A percentile compares a stretch with the other conserved stretches of the same genome.
Conservation (phyloP, 1,284 basidiomycete genomes). For the Naganishia sp. region DNA sequence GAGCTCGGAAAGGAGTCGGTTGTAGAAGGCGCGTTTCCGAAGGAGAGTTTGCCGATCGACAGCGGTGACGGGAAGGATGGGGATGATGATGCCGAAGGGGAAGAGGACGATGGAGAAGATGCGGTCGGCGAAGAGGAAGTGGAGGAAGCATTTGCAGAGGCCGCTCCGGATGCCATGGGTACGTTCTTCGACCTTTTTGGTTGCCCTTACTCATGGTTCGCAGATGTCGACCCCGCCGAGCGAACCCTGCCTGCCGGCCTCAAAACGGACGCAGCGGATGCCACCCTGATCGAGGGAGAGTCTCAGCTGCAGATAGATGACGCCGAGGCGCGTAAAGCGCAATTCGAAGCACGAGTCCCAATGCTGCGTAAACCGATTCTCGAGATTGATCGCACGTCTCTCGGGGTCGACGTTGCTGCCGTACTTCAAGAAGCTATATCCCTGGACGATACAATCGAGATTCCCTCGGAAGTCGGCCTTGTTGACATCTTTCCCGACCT, state of each 20-base stretch:
- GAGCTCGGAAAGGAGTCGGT: slow-evolving; percentile 14
- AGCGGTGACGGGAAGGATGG: slow-evolving; percentile 37
- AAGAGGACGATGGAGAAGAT: slow-evolving; percentile 43
- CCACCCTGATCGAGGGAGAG: background rate
- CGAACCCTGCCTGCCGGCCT: slow-evolving; percentile 57
- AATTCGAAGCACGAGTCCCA: slow-evolving; percentile 27
- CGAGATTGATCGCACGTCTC: slow-evolving; percentile 38
- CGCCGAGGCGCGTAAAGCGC: slow-evolving; percentile 9
- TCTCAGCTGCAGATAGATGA: slow-evolving; percentile 7
- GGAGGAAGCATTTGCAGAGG: slow-evolving; percentile 37
- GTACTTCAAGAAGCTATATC: slow-evolving; percentile 10
- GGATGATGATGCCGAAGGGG: slow-evolving; percentile 47
- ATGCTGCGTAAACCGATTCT: slow-evolving; percentile 38
- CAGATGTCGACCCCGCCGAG: slow-evolving; percentile 34
- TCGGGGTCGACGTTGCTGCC: slow-evolving; percentile 25
- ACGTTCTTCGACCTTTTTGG: slow-evolving; percentile 1
- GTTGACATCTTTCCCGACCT: slow-evolving; percentile 60
- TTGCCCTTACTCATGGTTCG: slow-evolving; percentile 35
- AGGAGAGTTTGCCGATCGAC: slow-evolving; percentile 1
- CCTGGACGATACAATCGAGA: slow-evolving; percentile 28
- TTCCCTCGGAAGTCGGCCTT: slow-evolving; percentile 37
- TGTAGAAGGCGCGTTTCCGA: background rate
- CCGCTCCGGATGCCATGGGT: slow-evolving; percentile 38
- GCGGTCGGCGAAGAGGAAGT: slow-evolving; percentile 39
- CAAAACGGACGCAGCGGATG: slow-evolving; percentile 34